Evolutionary conservation across 257 asterid genomes (phyloP), one percentile per base, ranked within the genome.

Genomic region (Penstemon eatonii): DNA sequence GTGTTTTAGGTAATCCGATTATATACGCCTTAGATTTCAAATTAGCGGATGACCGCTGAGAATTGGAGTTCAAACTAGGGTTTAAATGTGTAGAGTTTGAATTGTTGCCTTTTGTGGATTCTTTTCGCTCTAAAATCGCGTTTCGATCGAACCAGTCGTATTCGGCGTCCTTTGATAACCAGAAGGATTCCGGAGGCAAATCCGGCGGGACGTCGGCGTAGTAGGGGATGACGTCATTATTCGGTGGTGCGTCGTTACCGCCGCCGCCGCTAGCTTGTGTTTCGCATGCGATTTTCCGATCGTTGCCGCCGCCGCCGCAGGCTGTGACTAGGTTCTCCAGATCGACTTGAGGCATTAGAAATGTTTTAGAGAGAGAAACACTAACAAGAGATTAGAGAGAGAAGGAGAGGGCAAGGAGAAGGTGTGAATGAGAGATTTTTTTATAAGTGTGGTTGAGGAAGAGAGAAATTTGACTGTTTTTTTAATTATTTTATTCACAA

Each of bases 141-240:
- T 83, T 83, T 0, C 95, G 87, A 59, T 92, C 91, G 61, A 89
- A 84, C 98, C 98, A 92, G 10, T 92, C 98, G 65, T 81, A 82
- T 62, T 87, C 98, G 0, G 95, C 95, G 47, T 92, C 98, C 49
- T 82, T 90, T 0, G 98, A 90, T 0, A 92, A 80, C 93, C 96
- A 89, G 81, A 89, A 92, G 0, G 98, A 92, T 59, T 83, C 95
- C 52, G 98, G 97, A 4, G 98, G 98, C 1, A 77, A 70, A 60
- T 87, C 92, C 4, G 86, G 78, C 39, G 77, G 80, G 5, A 43
- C 49, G 13, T 51, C 79, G 56, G 54, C 65, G 15, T 68, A 63
- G 49, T 47, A 67, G 50, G 55, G 12, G 55, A 66, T 40, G 62
- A 12, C 73, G 65, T 44, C 78, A 10, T 64, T 57, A 2, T 79